Percentiles rank a stretch among this genome's conserved stretches.
Evolutionary conservation across 75 land plant genomes (phyloP).

Genomic region (Cunninghamia lanceolata): DNA sequence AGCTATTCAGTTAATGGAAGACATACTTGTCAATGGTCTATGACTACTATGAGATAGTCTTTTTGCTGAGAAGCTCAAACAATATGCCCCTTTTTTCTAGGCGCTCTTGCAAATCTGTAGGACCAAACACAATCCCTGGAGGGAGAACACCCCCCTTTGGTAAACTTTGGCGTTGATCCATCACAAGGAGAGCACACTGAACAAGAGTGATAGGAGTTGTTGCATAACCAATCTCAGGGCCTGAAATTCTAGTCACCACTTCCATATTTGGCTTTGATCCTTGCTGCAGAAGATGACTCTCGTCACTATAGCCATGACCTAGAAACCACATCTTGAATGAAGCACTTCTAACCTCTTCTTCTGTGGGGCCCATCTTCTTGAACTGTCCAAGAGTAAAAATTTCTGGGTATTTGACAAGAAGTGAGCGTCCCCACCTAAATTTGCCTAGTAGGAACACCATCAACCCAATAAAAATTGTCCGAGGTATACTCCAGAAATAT

Average conservation of each 20-base stretch:
- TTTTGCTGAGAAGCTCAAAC: slow-evolving; percentile 54
- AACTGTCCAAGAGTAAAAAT: slow-evolving; percentile 75
- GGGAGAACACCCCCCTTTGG: slow-evolving; percentile 91
- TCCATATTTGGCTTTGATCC: slow-evolving; percentile 60
- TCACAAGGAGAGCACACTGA: slow-evolving; percentile 83
- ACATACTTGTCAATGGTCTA: background rate
- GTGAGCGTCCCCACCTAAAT: slow-evolving; percentile 60
- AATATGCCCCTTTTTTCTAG: slow-evolving; percentile 84
- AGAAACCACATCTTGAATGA: slow-evolving; percentile 87
- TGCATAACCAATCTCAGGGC: slow-evolving; percentile 90
- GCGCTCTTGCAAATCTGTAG: slow-evolving; percentile 74
- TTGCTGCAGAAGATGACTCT: slow-evolving; percentile 19
- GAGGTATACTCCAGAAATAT: slow-evolving; percentile 42
- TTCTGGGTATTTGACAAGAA: slow-evolving; percentile 79
- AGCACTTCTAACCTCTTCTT: slow-evolving; percentile 76
- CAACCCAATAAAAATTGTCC: slow-evolving; percentile 44
- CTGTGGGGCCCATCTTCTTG: slow-evolving; percentile 75
- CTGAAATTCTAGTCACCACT: slow-evolving; percentile 79
- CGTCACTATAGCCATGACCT: slow-evolving; percentile 79
- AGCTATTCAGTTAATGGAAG: background rate
- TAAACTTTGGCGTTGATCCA: slow-evolving; percentile 50
- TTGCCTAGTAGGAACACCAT: slow-evolving; percentile 42
- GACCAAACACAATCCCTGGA: slow-evolving; percentile 88
- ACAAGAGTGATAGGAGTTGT: slow-evolving; percentile 85
- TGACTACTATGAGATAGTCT: background rate